Conservation (phyloP, 2,329 filamentous ascomycete genomes). For the Akanthomyces muscarius region DNA sequence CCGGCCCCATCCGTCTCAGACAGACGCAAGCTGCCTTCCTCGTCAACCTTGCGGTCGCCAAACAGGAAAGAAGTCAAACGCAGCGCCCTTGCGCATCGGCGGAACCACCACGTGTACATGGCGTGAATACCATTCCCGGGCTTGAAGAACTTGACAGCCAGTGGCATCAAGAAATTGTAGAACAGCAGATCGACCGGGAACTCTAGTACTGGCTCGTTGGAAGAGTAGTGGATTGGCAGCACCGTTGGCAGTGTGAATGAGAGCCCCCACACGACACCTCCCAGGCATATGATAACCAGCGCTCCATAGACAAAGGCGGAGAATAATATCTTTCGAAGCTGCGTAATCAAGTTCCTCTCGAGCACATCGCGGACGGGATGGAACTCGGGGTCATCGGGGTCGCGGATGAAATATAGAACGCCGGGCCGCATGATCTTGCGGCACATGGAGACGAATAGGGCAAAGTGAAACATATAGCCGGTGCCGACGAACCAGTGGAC, state of each 20-base stretch:
- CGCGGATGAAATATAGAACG: constrained; percentile 95
- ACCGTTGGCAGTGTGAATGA: constrained; percentile 63
- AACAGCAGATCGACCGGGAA: constrained; percentile 93
- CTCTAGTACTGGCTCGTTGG: constrained; percentile 85
- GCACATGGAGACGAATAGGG: constrained; percentile 97
- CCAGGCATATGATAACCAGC: constrained; percentile 86
- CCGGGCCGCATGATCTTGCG: constrained; percentile 94
- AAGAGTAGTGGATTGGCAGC: constrained; percentile 89
- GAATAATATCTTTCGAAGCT: constrained; percentile 93
- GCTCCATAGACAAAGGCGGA: constrained; percentile 94
- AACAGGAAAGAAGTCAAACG: constrained; percentile 92
- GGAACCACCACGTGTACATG: constrained; percentile 97
- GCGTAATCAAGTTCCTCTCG: constrained; percentile 85
- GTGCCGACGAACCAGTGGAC: constrained; percentile 99
- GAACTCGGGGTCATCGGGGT: constrained; percentile 97
- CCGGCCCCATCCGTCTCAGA: constrained; percentile 29
- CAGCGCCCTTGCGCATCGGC: constrained; percentile 72
- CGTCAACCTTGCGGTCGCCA: constrained; percentile 72
- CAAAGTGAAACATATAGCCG: constrained; percentile 99
- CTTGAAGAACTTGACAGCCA: constrained; percentile 78
- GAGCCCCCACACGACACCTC: constrained; percentile 93
- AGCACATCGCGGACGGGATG: constrained; percentile 96
- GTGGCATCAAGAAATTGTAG: constrained; percentile 93
- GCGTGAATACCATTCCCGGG: constrained; percentile 78
- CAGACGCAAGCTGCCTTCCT: constrained; percentile 67